These are phyloP conservation scores for Melampsora occidentalis DNA, from an alignment of 1,284 basidiomycete species.

Conservation along the genomic window DNA sequence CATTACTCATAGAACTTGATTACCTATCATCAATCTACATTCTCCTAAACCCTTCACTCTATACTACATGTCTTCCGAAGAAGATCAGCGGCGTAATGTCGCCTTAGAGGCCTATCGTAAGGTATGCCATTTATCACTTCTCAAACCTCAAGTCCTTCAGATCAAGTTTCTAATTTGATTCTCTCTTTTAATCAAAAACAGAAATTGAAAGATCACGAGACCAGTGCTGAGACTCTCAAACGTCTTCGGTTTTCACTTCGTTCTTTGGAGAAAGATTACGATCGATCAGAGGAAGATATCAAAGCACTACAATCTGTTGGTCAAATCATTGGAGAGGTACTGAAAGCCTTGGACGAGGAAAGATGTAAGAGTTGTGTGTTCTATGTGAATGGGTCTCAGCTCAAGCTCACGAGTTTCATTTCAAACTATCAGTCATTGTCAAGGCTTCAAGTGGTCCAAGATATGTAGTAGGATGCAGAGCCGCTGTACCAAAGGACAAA, in stretches of 20 bases:
- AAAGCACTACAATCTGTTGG: conserved; percentile 98
- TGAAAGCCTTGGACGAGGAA: conserved; percentile 98
- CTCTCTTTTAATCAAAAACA: neutral
- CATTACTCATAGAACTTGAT: too few species aligned
- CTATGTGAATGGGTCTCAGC: neutral
- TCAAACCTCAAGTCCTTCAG: neutral
- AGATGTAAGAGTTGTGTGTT: conserved; percentile 66
- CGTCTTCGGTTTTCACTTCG: conserved; percentile 36
- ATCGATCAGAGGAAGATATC: conserved; percentile 98
- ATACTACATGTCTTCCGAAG: conserved; percentile 30
- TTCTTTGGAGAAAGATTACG: conserved; percentile 75
- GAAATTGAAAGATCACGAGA: conserved; percentile 41
- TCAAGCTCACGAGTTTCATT: conserved; percentile 6
- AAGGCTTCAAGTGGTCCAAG: conserved; percentile 97
- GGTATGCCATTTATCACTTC: neutral
- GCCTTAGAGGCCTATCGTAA: conserved; percentile 39
- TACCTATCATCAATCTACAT: neutral
- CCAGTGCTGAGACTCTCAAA: conserved; percentile 29
- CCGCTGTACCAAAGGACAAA: conserved; percentile 73
- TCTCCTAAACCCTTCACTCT: neutral
- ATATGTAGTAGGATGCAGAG: conserved; percentile 97
- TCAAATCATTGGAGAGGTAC: conserved; percentile 97
- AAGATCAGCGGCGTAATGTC: conserved; percentile 19
- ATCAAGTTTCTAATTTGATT: neutral
- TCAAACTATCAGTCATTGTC: conserved; percentile 75